Evolutionary conservation across 2,329 filamentous ascomycete genomes (phyloP).

Genomic region (Canariomyces notabilis): DNA sequence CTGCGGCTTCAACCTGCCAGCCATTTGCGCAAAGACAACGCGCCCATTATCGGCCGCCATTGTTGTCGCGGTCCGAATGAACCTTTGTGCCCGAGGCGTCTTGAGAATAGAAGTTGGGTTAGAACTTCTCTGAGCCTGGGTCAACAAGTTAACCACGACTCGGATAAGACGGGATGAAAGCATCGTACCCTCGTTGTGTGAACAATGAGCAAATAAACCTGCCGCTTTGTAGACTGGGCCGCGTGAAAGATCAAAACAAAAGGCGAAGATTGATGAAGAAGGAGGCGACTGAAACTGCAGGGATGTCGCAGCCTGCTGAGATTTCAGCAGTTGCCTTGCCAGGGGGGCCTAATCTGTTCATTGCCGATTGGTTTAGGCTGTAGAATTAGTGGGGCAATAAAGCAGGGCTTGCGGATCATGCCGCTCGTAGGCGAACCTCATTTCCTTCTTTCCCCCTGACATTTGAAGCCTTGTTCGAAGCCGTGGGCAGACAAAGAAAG

Average conservation of each 20-base stretch:
- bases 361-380: background rate
- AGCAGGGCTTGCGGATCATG: conserved; percentile 3
- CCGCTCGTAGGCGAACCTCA: conserved; percentile 4
- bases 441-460: background rate
- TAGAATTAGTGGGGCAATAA: background rate
- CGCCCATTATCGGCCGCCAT: conserved; percentile 8
- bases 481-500: background rate
- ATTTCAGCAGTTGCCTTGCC: conserved; percentile 5
- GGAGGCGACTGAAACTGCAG: conserved; percentile 11
- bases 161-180: background rate
- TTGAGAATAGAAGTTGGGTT: background rate
- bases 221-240: background rate
- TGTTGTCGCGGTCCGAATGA: conserved; percentile 1
- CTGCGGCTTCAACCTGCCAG: conserved; percentile 21
- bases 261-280: background rate
- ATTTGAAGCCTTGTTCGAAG: too few relatives aligned
- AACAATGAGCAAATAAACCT: background rate
- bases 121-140: background rate
- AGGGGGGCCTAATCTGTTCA: background rate
- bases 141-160: background rate
- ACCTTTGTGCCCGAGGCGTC: background rate
- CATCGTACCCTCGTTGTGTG: too few relatives aligned
- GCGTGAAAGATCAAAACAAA: too few relatives aligned
- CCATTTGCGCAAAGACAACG: conserved; percentile 18
- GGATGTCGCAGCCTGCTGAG: background rate